Conservation (phyloP, 176 grass and related monocot genomes). For the Rhynchospora tenuis region DNA sequence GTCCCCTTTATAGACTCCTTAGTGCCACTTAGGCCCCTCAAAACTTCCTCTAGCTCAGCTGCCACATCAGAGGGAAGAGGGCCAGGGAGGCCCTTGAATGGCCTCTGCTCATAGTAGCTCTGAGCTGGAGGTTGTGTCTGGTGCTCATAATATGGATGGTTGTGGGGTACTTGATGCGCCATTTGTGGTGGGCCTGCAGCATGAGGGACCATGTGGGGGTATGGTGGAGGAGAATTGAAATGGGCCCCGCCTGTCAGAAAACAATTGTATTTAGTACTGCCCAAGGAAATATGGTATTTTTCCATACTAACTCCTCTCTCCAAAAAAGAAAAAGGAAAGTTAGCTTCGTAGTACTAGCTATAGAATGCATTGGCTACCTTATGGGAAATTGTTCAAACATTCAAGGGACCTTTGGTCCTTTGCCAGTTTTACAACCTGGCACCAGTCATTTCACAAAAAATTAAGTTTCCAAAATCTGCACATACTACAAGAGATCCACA, state of each 20-base stretch:
- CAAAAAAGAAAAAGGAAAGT: neutral
- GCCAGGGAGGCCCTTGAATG: constrained; percentile 66
- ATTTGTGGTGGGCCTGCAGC: neutral
- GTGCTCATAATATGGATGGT: constrained; percentile 71
- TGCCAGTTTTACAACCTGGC: neutral
- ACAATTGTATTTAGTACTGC: neutral
- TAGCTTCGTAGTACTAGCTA: neutral
- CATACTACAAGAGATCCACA: neutral
- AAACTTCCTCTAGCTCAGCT: constrained; percentile 62
- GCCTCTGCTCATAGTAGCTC: constrained; percentile 49
- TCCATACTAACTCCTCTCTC: neutral
- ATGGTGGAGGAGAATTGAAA: constrained; percentile 25
- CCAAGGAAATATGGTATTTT: neutral
- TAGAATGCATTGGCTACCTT: neutral
- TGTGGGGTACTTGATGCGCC: constrained; percentile 15
- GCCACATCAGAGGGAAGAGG: constrained; percentile 74
- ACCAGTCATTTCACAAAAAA: neutral
- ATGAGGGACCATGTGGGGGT: constrained; percentile 6
- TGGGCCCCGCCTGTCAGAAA: constrained; percentile 8
- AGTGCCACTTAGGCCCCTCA: constrained; percentile 74
- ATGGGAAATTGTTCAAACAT: neutral
- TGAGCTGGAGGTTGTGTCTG: constrained; percentile 41
- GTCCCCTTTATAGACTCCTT: constrained; percentile 97
- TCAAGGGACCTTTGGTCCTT: neutral
- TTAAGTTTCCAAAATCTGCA: neutral